Base-by-base conservation (phyloP, 352 stramenopile genomes). In the Phytophthora sp. region DNA sequence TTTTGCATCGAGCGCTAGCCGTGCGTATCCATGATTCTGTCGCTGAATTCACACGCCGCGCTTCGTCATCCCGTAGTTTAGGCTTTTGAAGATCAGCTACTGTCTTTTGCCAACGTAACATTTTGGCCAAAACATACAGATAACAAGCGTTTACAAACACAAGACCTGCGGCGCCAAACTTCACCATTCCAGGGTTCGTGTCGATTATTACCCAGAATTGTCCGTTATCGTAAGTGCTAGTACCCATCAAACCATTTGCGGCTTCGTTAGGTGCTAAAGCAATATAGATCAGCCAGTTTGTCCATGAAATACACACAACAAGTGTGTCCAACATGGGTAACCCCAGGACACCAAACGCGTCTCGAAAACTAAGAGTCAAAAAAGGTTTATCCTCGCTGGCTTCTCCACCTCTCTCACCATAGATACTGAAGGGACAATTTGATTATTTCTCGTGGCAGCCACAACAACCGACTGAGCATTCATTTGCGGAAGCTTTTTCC, bases 181-280 rank as follows among this genome's bases (percentile, higher is more conserved):
- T 46, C 15, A 49, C 55, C 24, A 68, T 44, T 3, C 4, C 30
- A 21, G 56, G 44, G 11, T 63, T 54, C 7, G 57, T 62, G 39
- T 64, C 56, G 20, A 67, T 45, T 27, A 67, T 70, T 1, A 63
- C 12, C 55, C 66, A 71, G 17, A 74, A 68, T 15, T 51, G 48
- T 4, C 49, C 54, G n/a, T 68, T 42, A 31, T 75, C 62, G 26
- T 66, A 74, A 17, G n/a, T 2, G 2, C 18, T 23, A 24, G 62
- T 75, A 15, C 52, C 54, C 66, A 75, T 70, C 17, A 71, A 37
- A 34, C 35, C 56, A 21, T 71, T 75, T 1, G 60, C 66, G 35
- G 50, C 43, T 38, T 58, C 6, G 13, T 69, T 75, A 3, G 66
- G 66, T 18, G 38, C 44, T 11, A 65, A 21, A 1, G 43, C 41